Evolutionary conservation across 139 green algal species (phyloP), one percentile per base, ranked within the genome.

Genomic region (Tetradesmus obliquus): DNA sequence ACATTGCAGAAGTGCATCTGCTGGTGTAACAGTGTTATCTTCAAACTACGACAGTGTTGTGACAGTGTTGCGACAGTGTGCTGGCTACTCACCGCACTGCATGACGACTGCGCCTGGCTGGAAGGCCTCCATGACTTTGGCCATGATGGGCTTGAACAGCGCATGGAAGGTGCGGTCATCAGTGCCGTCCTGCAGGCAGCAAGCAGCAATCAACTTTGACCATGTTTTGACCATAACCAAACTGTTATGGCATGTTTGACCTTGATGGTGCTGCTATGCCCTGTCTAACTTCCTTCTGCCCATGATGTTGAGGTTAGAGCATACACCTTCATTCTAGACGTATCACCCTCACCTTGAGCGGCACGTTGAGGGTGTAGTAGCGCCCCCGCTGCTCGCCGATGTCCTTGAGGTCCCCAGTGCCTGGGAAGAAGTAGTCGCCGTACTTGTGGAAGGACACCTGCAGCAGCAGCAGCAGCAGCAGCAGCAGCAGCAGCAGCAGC

Each of bases 41-140:
- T 79, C 19, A 19, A 17, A 79, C 69, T 79, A 79, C 19, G 69
- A 79, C 69, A 19, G 69, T 79, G 19, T 45, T 79, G 19, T 79
- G 69, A 79, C 69, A 19, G 69, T 79, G 19, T 79, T 45, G 32
- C 32, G 32, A 45, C 32, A 45, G 74, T 82, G 74, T 82, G 22
- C 74, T 24, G 8, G 54, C 54, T 58, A n/a, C 91, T 89, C 58
- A 96, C 96, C 97, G 84, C 97, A 98, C 94, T 99, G 98, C 85
- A 99, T 95, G 10, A 99, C 98, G n/a, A 99, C 96, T 19, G 96
- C 98, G 76, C 97, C 97, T 10, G 98, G 98, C 86, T 95, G 90
- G 94, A 98, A 99, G 17, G 97, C 92, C 93, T 99, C 96, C 96
- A 99, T 98, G 22, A 99, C 92, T n/a, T 96, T 95, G 19, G 76